Conservation (phyloP, 2,329 filamentous ascomycete genomes). For the Aspergillus floridensis region DNA sequence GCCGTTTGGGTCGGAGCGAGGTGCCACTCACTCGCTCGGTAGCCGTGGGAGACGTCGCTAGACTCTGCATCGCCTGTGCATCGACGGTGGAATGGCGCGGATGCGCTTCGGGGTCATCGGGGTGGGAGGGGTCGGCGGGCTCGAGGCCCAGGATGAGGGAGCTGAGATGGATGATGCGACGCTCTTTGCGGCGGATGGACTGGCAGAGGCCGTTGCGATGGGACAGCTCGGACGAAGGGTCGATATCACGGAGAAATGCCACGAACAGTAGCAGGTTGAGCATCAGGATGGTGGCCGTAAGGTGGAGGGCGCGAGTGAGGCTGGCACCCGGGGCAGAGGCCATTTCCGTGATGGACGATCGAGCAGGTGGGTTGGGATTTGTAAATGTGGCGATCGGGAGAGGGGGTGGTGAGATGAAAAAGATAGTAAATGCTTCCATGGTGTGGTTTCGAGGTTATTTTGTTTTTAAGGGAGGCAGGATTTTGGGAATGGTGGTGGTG, state of each 20-base stretch:
- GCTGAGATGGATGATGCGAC: conserved; percentile 18
- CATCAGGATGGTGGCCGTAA: conserved; percentile 21
- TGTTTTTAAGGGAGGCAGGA: not conserved
- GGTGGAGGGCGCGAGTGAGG: conserved; percentile 12
- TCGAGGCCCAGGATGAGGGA: not conserved
- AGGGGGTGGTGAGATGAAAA: not conserved
- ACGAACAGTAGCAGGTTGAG: conserved; percentile 27
- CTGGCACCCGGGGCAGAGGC: not conserved
- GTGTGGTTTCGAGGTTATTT: not conserved
- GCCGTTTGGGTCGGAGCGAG: not conserved
- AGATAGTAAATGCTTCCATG: not conserved
- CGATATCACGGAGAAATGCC: conserved; percentile 16
- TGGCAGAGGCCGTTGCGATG: conserved; percentile 13
- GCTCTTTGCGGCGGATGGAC: conserved; percentile 24
- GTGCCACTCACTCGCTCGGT: too few species aligned
- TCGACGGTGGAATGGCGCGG: not conserved
- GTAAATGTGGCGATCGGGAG: not conserved
- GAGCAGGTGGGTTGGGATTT: not conserved
- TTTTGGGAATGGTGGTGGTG: not conserved
- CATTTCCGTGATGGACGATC: not conserved
- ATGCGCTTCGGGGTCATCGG: not conserved
- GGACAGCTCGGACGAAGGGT: conserved; percentile 12
- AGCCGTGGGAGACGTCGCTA: not conserved
- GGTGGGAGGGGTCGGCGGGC: not conserved
- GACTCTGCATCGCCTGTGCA: not conserved